Conservation (phyloP, 164 flowering plant species). For the Kingdonia uniflora region DNA sequence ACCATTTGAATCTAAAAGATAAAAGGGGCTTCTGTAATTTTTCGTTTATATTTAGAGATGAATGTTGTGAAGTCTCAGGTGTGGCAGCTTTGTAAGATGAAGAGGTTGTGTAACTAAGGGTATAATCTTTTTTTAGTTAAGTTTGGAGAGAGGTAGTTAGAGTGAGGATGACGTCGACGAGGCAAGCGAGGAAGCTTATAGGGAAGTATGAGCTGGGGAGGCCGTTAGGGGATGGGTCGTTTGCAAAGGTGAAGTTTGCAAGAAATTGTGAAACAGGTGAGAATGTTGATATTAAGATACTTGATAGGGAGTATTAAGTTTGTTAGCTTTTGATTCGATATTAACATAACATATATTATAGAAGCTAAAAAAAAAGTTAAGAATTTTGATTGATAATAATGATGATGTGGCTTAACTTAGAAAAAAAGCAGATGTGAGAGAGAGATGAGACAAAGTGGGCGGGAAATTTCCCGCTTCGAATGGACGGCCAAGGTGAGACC, state of each 20-base stretch:
- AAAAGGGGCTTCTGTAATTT: not conserved
- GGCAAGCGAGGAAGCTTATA: constrained; percentile 6
- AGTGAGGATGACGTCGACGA: not conserved
- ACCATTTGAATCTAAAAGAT: no score
- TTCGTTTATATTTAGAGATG: not conserved
- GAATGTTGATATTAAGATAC: constrained; percentile 16
- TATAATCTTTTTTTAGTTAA: not conserved
- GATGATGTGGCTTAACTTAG: no score
- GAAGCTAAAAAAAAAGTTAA: no score
- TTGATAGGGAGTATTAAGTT: constrained; percentile 17
- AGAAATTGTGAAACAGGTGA: constrained; percentile 12
- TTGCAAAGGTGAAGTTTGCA: constrained; percentile 20
- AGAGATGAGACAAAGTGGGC: no score
- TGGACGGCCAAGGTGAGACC: no score
- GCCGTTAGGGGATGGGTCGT: constrained; percentile 18
- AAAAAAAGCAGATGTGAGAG: no score
- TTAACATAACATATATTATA: no score
- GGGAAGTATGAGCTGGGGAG: constrained; percentile 19
- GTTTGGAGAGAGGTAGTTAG: not conserved
- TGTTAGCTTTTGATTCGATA: no score
- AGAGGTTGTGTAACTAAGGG: not conserved
- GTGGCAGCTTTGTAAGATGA: constrained; percentile 14
- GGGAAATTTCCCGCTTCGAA: no score
- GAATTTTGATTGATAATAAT: no score
- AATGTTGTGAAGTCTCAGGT: constrained; percentile 10